Percentiles rank a stretch among this genome's conserved stretches.
These are phyloP conservation scores for Zygoascus flipseniorum DNA, from an alignment of 805 yeast species.

Conservation along the genomic window DNA sequence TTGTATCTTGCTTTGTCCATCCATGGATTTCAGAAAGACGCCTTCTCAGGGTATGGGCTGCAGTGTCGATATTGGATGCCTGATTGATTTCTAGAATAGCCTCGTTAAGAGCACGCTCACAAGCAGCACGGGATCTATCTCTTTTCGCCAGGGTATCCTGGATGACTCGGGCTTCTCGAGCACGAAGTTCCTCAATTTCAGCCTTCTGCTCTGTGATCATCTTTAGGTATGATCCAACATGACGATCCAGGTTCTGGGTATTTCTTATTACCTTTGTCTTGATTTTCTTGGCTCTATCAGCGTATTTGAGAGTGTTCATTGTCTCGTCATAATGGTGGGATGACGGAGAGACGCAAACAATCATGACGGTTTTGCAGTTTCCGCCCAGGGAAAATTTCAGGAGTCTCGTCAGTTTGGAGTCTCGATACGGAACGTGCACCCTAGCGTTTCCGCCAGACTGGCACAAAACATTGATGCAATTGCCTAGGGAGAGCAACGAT, in stretches of 20 bases:
- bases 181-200: slow-evolving; percentile 61
- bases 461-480: slow-evolving; percentile 88
- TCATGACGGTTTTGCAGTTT: slow-evolving; percentile 91
- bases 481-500: slow-evolving; percentile 82
- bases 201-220: slow-evolving; percentile 75
- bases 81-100: slow-evolving; percentile 8
- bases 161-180: slow-evolving; percentile 26
- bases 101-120: slow-evolving; percentile 11
- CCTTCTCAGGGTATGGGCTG: slow-evolving; percentile 8
- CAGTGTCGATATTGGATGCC: slow-evolving; percentile 1
- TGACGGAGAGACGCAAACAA: slow-evolving; percentile 87
- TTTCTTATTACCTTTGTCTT: slow-evolving; percentile 72
- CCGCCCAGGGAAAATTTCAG: slow-evolving; percentile 89
- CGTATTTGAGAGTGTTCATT: slow-evolving; percentile 80
- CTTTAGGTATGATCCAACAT: slow-evolving; percentile 74
- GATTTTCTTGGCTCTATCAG: slow-evolving; percentile 84
- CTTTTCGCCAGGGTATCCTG: slow-evolving; percentile 13
- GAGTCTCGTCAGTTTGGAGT: slow-evolving; percentile 79
- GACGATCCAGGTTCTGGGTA: slow-evolving; percentile 67
- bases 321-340: slow-evolving; percentile 88
- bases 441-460: slow-evolving; percentile 59
- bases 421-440: slow-evolving; percentile 82
- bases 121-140: slow-evolving; percentile 2
- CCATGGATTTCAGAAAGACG: slow-evolving; percentile 14
- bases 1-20: slow-evolving; percentile 13